Evolutionary conservation across 495 filamentous ascomycete genomes (phyloP), one percentile per base, ranked within the genome.

Genomic region (Xylaria intraflava): DNA sequence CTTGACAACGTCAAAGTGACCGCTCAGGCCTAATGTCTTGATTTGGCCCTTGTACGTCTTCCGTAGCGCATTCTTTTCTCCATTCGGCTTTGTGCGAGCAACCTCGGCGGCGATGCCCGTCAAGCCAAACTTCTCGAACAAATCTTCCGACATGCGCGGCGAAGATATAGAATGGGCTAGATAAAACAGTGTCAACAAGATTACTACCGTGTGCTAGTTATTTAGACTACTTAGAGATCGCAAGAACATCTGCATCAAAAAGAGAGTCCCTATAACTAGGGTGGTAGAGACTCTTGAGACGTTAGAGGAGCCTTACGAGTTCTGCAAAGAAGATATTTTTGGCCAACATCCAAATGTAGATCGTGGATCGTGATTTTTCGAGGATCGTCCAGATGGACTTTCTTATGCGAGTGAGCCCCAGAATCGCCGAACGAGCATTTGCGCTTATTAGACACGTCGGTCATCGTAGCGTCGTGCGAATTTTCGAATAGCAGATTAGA

Each of bases 31-130:
- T n/a, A 79, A 64, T 48, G 70, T 73, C 66, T 78, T 79, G 56
- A 82, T 77, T 36, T 80, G 70, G 11, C 75, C 76, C 67, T 82
- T 82, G 64, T 82, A 82, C 6, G 78, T 80, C 62, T 82, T 82
- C 7, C 78, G 71, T 31, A 82, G 68, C 51, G 73, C 72, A 59
- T 75, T 78, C 69, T 82, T 82, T 57, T 78, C 71, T 41, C 76
- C 76, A 60, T 79, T 77, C 12, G 74, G 74, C 47, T 78, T 72
- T 39, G 71, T 73, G 52, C 78, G 75, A 55, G 78, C 78, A 31
- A 80, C 76, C 43, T 76, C 73, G 42, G 66, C 66, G 48, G 78
- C 77, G 46, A 82, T 68, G 35, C 60, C 67, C 26, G 69, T 69
- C 58, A 82, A 62, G 41, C 64, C 67, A 61, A 74, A 82, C 48